Evolutionary conservation across 148 eudicot genomes (phyloP).

Genomic region (Cornus controversa): DNA sequence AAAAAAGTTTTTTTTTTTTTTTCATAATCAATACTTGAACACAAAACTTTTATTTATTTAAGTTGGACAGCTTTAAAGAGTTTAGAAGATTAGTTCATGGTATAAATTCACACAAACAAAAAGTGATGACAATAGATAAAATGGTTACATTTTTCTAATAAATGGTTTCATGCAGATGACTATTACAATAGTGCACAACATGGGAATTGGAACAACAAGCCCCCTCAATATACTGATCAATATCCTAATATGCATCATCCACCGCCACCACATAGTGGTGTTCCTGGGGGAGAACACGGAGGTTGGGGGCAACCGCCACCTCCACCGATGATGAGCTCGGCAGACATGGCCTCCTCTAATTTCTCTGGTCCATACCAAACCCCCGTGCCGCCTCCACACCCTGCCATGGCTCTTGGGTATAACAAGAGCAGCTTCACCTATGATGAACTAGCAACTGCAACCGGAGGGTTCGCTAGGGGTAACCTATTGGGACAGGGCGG

Average conservation of each 20-base stretch:
- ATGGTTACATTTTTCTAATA: background rate
- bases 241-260: slow-evolving; percentile 15
- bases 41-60: no score
- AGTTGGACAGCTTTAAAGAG: no score
- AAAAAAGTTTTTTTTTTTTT: no score
- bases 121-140: background rate
- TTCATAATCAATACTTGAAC: no score
- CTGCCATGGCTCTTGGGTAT: slow-evolving; percentile 50
- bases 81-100: background rate
- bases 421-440: slow-evolving; percentile 58
- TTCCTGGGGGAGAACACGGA: slow-evolving; percentile 12
- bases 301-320: slow-evolving; percentile 42
- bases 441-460: slow-evolving; percentile 64
- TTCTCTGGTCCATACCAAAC: slow-evolving; percentile 39
- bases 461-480: slow-evolving; percentile 45
- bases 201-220: slow-evolving; percentile 20
- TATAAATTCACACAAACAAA: background rate
- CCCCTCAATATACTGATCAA: background rate
- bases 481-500: slow-evolving; percentile 77
- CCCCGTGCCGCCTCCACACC: slow-evolving; percentile 61
- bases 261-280: no score
- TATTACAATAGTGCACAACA: slow-evolving; percentile 40
- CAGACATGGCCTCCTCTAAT: slow-evolving; percentile 36
- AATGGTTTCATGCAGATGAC: background rate
- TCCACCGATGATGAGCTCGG: slow-evolving; percentile 43